These are phyloP conservation scores for Dactylonectria macrodidyma DNA, from an alignment of 2,329 filamentous ascomycete species.

Conservation along the genomic window DNA sequence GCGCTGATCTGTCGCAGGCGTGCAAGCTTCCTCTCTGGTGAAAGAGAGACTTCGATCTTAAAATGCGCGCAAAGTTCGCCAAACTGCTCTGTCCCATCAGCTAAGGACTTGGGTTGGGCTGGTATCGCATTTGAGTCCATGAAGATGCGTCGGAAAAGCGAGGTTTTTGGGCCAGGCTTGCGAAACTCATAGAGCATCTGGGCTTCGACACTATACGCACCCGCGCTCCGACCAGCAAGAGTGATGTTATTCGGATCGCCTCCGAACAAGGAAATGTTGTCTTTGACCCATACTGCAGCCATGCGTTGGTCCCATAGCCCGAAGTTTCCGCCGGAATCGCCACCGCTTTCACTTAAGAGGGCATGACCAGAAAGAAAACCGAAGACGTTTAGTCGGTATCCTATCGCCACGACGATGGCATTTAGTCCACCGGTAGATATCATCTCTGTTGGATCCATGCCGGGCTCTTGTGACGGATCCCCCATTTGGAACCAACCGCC, in stretches of 20 bases:
- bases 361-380: conserved; percentile 62
- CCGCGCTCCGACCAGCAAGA: conserved; percentile 60
- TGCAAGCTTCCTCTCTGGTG: conserved; percentile 50
- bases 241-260: conserved; percentile 63
- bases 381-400: conserved; percentile 62
- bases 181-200: conserved; percentile 57
- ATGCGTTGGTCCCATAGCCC: conserved; percentile 64
- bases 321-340: conserved; percentile 52
- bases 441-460: conserved; percentile 60
- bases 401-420: conserved; percentile 60
- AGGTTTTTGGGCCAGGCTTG: conserved; percentile 31
- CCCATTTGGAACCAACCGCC: conserved; percentile 64
- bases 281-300: conserved; percentile 66
- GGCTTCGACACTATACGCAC: conserved; percentile 59
- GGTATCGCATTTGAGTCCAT: conserved; percentile 63
- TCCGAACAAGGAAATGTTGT: conserved; percentile 62
- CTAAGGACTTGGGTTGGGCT: conserved; percentile 58
- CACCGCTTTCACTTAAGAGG: conserved; percentile 47
- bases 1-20: conserved; percentile 51
- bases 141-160: conserved; percentile 55
- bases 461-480: conserved; percentile 57
- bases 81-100: conserved; percentile 57
- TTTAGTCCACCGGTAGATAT: conserved; percentile 54
- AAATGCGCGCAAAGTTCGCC: conserved; percentile 58
- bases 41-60: conserved; percentile 39